Conservation (phyloP, 192 early-diverging fungal genomes). For the Coemansia guatemalensis region DNA sequence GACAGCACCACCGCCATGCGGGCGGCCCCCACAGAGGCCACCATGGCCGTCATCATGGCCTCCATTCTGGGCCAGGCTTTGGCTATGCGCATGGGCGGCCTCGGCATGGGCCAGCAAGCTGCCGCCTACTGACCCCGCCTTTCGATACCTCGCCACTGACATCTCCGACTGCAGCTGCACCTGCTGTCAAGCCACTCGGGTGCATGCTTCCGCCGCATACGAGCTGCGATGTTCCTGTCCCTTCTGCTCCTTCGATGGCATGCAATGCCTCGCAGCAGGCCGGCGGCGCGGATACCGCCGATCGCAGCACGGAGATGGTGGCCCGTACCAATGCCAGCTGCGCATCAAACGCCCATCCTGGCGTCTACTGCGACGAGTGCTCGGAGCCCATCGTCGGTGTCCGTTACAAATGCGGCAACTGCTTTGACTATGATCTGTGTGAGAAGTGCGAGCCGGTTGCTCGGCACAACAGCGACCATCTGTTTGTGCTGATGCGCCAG, state of each 20-base stretch:
- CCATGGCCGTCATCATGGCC: constrained; percentile 6
- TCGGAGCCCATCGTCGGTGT: constrained; percentile 78
- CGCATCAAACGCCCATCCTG: constrained; percentile 10
- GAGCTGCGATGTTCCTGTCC: not conserved
- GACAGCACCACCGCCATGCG: constrained; percentile 2
- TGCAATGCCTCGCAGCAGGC: constrained; percentile 1
- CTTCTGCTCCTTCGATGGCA: not conserved
- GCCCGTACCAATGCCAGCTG: not conserved
- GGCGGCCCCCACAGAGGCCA: constrained; percentile 14
- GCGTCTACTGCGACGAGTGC: constrained; percentile 43
- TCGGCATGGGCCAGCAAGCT: not conserved
- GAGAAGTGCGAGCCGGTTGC: constrained; percentile 78
- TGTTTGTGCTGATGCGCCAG: constrained; percentile 84
- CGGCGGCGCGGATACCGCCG: not conserved
- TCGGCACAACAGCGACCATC: constrained; percentile 73
- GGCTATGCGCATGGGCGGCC: not conserved
- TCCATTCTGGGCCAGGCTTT: not conserved
- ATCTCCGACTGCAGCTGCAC: not conserved
- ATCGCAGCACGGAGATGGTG: constrained; percentile 15
- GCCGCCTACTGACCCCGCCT: not conserved
- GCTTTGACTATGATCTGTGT: constrained; percentile 92
- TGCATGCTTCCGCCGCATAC: not conserved
- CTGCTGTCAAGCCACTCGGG: not conserved
- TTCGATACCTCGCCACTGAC: not conserved
- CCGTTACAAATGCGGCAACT: constrained; percentile 95